These are phyloP conservation scores for Polygonum maritimum DNA, from an alignment of 148 eudicot species.

Conservation along the genomic window DNA sequence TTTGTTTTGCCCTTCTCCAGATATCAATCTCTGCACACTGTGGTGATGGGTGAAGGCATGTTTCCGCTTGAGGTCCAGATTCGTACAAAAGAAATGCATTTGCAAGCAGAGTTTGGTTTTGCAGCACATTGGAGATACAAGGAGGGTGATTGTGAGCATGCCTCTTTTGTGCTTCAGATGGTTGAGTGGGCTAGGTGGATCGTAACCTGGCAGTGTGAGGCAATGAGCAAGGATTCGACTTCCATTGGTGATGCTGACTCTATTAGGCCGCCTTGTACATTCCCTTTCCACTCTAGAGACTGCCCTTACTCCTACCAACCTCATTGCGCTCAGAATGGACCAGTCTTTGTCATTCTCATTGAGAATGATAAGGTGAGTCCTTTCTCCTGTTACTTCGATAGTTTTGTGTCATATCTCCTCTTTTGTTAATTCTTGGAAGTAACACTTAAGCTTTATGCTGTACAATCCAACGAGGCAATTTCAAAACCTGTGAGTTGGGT, in stretches of 20 bases:
- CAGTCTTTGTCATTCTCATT: constrained; percentile 72
- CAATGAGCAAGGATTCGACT: constrained; percentile 49
- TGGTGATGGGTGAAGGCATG: constrained; percentile 64
- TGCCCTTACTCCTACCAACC: constrained; percentile 68
- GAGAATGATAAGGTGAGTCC: constrained; percentile 84
- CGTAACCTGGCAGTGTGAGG: constrained; percentile 91
- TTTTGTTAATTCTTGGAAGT: background rate
- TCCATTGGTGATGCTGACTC: constrained; percentile 34
- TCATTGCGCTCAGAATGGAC: constrained; percentile 52
- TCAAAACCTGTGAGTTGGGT: background rate
- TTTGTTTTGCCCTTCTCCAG: constrained; percentile 21
- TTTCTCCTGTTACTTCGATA: background rate
- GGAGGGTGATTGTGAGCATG: constrained; percentile 71
- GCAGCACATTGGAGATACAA: constrained; percentile 99
- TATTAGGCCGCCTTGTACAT: constrained; percentile 58
- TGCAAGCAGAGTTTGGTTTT: constrained; percentile 84
- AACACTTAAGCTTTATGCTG: background rate
- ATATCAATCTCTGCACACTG: constrained; percentile 86
- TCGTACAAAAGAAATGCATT: constrained; percentile 88
- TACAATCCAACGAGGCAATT: background rate
- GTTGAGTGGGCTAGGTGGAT: constrained; percentile 99
- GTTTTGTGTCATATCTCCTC: background rate
- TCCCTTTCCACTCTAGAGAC: constrained; percentile 73
- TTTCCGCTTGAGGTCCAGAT: constrained; percentile 90
- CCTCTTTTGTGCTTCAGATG: constrained; percentile 87